These are phyloP conservation scores for Dioszegia crocea DNA, from an alignment of 768 basidiomycete species.

Conservation along the genomic window DNA sequence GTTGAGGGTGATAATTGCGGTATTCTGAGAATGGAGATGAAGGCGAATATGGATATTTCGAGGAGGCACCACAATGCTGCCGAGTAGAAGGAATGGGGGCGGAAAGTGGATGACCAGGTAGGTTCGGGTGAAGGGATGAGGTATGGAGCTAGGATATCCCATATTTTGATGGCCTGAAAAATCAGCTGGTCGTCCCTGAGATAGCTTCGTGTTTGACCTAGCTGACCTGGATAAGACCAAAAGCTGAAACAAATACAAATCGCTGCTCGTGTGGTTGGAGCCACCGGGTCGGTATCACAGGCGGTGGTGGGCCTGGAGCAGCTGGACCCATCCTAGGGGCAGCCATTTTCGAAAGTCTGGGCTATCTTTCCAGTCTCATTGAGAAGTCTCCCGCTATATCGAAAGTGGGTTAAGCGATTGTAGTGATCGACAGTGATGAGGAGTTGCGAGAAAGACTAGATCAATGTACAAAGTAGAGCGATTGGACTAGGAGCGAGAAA, in stretches of 20 bases:
- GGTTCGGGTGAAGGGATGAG: conserved; percentile 50
- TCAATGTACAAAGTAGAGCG: no score
- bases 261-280: conserved; percentile 74
- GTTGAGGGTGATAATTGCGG: conserved; percentile 48
- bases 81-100: conserved; percentile 18
- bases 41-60: conserved; percentile 41
- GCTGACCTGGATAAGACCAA: conserved; percentile 69
- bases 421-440: no score
- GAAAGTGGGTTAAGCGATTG: no score
- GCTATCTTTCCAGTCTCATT: background rate
- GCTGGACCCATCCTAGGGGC: no score
- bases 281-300: conserved; percentile 69
- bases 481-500: no score
- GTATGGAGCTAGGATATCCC: conserved; percentile 63
- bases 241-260: conserved; percentile 70
- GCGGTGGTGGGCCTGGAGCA: conserved; percentile 33
- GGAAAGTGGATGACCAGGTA: conserved; percentile 56
- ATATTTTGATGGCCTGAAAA: conserved; percentile 67
- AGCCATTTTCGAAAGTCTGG: background rate
- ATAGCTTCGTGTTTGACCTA: no score
- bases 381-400: background rate
- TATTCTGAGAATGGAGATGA: conserved; percentile 49
- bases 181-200: background rate
- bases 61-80: conserved; percentile 37
- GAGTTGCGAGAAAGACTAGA: no score